phyloP scores from a whole-genome alignment of 2,329 filamentous ascomycete species.

The Lachnellula arida region DNA sequence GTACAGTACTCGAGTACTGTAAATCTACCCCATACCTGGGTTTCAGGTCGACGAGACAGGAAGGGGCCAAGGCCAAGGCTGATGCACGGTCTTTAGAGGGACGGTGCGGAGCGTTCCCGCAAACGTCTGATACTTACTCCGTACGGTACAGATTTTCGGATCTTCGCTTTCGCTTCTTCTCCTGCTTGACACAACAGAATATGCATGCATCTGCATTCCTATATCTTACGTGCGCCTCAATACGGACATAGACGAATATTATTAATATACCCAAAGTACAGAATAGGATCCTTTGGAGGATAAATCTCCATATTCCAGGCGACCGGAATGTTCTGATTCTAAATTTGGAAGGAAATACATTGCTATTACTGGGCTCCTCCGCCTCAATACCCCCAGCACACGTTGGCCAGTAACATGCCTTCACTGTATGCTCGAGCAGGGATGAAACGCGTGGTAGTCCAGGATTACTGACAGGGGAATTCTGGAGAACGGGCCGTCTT shows the following conservation, averaged over 20 bases:
- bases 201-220: neutral
- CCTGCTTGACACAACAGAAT: neutral
- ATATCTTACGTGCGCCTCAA: neutral
- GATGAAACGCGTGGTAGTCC: no score
- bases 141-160: neutral
- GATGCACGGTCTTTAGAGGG: neutral
- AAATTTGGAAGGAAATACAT: no score
- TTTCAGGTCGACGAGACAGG: neutral
- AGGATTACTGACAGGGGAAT: no score
- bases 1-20: no score
- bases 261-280: neutral
- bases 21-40: neutral
- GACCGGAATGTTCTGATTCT: neutral
- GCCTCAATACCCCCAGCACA: no score
- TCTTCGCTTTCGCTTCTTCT: neutral
- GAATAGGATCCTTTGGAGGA: neutral
- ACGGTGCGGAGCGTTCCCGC: conserved; percentile 1
- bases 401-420: no score
- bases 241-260: neutral
- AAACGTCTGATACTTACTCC: neutral
- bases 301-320: neutral
- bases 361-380: no score
- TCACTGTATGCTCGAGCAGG: no score
- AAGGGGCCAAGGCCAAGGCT: neutral
- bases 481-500: neutral